Evolutionary conservation across 192 early-diverging fungal species (phyloP).

Genomic region (Gigaspora rosea): DNA sequence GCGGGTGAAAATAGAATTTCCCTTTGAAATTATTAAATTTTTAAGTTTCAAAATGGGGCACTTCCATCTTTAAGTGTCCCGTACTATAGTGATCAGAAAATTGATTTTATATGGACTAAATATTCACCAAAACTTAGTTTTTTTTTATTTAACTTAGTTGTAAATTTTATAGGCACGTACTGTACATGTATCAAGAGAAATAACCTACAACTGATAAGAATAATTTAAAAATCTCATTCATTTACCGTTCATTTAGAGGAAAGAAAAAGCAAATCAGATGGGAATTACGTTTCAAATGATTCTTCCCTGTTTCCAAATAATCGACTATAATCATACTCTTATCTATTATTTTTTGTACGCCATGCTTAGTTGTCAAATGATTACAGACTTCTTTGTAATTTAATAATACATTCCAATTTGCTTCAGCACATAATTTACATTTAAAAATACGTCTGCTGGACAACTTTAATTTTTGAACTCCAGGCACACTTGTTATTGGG

Average conservation of each 20-base stretch:
- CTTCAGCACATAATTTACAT: neutral
- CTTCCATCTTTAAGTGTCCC: too few relatives aligned
- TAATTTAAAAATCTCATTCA: neutral
- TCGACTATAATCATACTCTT: neutral
- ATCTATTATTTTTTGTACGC: neutral
- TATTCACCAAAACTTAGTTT: too few relatives aligned
- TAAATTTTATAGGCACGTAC: too few relatives aligned
- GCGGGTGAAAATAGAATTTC: too few relatives aligned
- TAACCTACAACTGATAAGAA: too few relatives aligned
- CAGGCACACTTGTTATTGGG: neutral
- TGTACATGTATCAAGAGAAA: too few relatives aligned
- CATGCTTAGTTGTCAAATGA: neutral
- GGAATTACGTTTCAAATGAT: conserved; percentile 1
- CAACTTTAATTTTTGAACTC: neutral
- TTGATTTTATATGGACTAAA: too few relatives aligned
- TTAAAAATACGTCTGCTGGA: neutral
- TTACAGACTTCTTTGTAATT: neutral
- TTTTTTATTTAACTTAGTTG: too few relatives aligned
- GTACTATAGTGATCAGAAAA: too few relatives aligned
- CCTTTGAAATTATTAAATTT: too few relatives aligned
- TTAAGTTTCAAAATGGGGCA: too few relatives aligned
- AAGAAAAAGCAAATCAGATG: conserved; percentile 1
- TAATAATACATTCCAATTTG: neutral
- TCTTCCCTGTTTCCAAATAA: conserved; percentile 5
- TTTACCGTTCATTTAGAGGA: neutral